phyloP scores from a whole-genome alignment of 2,329 filamentous ascomycete genomes.

The Blumeria graminis region DNA sequence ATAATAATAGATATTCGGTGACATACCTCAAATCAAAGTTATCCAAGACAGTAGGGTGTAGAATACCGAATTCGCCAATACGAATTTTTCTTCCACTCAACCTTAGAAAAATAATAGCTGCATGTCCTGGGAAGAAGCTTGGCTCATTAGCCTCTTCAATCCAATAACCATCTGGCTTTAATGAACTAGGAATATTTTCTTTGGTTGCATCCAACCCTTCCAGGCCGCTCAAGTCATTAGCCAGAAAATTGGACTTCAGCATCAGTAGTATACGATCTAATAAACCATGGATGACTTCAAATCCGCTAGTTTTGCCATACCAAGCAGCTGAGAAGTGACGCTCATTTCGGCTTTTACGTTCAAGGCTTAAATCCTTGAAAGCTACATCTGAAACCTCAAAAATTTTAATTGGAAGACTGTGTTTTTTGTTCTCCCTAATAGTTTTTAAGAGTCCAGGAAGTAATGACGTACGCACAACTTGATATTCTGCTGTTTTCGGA shows the following conservation, averaged over 20 bases:
- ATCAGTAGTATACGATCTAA: conserved; percentile 81
- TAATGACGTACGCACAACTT: conserved; percentile 70
- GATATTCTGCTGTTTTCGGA: conserved; percentile 81
- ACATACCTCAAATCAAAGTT: conserved; percentile 69
- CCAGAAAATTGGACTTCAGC: conserved; percentile 64
- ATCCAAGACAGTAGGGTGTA: conserved; percentile 81
- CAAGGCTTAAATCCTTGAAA: conserved; percentile 60
- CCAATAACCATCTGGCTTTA: conserved; percentile 59
- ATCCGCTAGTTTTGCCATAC: conserved; percentile 84
- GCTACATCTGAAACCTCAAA: conserved; percentile 82
- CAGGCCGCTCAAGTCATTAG: conserved; percentile 41
- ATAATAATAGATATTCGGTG: not conserved
- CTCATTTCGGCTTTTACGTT: conserved; percentile 80
- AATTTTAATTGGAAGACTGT: conserved; percentile 71
- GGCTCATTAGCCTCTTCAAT: conserved; percentile 78
- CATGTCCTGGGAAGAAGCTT: conserved; percentile 79
- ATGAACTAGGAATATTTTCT: conserved; percentile 28
- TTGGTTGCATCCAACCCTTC: conserved; percentile 23
- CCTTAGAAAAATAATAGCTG: conserved; percentile 60
- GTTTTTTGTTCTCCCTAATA: conserved; percentile 76
- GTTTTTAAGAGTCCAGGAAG: conserved; percentile 81
- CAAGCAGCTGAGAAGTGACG: conserved; percentile 88
- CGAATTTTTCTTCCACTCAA: conserved; percentile 47
- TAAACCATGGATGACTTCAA: conserved; percentile 86
- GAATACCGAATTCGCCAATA: conserved; percentile 78